Evolutionary conservation across 805 yeast species (phyloP).

Genomic region (Wickerhamomyces ciferrii): DNA sequence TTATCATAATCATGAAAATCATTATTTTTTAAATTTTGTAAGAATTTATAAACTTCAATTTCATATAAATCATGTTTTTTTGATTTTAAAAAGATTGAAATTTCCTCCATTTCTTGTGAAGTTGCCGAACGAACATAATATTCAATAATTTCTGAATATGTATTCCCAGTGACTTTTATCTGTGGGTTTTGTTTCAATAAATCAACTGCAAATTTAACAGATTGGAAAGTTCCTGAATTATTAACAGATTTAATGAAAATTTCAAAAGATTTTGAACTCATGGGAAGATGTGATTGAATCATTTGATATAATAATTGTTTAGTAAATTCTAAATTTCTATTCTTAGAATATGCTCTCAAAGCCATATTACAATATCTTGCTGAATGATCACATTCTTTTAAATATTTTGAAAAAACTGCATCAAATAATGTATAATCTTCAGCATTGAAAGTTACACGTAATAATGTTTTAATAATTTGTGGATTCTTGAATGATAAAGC

Average conservation of each 20-base stretch:
- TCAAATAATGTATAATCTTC: background rate
- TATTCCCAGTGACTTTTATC: conserved; percentile 11
- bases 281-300: conserved; percentile 19
- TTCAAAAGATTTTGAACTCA: conserved; percentile 14
- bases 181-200: conserved; percentile 15
- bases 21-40: background rate
- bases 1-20: background rate
- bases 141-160: conserved; percentile 9
- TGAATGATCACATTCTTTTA: background rate
- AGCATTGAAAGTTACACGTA: background rate
- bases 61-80: background rate
- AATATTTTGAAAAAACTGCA: background rate
- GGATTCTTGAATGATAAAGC: background rate
- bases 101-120: background rate
- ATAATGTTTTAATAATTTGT: background rate
- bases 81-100: background rate
- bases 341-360: conserved; percentile 12
- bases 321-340: conserved; percentile 18
- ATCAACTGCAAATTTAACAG: conserved; percentile 15
- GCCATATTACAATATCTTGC: conserved; percentile 15
- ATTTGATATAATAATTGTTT: conserved; percentile 22
- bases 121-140: conserved; percentile 4
- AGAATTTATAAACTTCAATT: background rate
- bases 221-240: conserved; percentile 11
- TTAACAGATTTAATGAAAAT: conserved; percentile 12